Percentiles rank a stretch among this genome's conserved stretches.
Conservation (phyloP, 2,329 filamentous ascomycete species). For the Fusarium miscanthi region DNA sequence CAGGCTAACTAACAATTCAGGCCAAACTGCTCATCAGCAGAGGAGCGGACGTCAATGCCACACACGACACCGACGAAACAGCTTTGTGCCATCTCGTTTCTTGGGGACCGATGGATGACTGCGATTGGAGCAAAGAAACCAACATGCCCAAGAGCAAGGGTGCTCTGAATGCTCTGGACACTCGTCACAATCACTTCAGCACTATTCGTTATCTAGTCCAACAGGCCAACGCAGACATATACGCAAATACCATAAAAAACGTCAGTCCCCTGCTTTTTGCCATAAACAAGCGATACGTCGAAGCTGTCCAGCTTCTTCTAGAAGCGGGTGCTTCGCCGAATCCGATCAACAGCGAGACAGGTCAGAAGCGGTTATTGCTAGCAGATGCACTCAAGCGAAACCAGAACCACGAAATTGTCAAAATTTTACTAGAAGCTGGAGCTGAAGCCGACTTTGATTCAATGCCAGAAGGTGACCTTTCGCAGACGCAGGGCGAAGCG, state of each 20-base stretch:
- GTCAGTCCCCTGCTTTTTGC: constrained; percentile 13
- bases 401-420: constrained; percentile 9
- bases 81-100: constrained; percentile 27
- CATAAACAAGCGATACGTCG: constrained; percentile 3
- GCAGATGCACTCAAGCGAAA: constrained; percentile 10
- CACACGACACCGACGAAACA: constrained; percentile 10
- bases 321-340: constrained; percentile 33
- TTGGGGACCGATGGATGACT: neutral
- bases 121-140: constrained; percentile 12
- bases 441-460: constrained; percentile 29
- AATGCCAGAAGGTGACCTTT: constrained; percentile 3
- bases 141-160: constrained; percentile 12
- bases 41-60: constrained; percentile 20
- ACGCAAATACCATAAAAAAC: neutral
- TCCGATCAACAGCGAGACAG: constrained; percentile 5
- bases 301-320: constrained; percentile 30
- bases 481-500: neutral
- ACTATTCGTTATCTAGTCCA: constrained; percentile 28
- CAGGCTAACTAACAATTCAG: constrained; percentile 11
- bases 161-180: constrained; percentile 10
- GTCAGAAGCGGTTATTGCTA: constrained; percentile 21
- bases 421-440: constrained; percentile 18
- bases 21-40: constrained; percentile 15
- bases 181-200: constrained; percentile 12
- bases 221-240: constrained; percentile 22